Percentiles rank a stretch among this genome's conserved stretches.
phyloP scores from a whole-genome alignment of 1,284 basidiomycete species.

The Amylostereum areolatum region DNA sequence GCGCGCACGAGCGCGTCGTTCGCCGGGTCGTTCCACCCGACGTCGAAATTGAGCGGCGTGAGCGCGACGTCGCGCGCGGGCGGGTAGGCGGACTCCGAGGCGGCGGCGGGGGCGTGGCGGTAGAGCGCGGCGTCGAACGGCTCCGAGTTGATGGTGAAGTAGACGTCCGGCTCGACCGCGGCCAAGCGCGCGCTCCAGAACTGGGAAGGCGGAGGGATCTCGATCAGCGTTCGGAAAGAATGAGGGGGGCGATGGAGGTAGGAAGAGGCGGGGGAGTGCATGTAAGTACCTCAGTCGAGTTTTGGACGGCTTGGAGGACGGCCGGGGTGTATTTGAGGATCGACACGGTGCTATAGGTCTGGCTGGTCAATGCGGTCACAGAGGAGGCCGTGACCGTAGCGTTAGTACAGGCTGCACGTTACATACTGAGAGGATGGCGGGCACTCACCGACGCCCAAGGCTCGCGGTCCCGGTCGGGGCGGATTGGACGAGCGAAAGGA shows the following conservation, averaged over 20 bases:
- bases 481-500: conserved; percentile 24
- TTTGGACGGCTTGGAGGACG: conserved; percentile 34
- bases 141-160: conserved; percentile 7
- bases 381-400: too few species aligned
- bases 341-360: not conserved
- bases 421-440: too few species aligned
- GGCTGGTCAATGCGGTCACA: not conserved
- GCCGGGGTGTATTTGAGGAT: conserved; percentile 28
- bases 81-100: conserved; percentile 30
- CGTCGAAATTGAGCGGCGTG: conserved; percentile 32
- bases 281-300: conserved; percentile 36
- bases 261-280: too few species aligned
- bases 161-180: conserved; percentile 2
- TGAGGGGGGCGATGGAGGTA: not conserved
- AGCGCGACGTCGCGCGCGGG: conserved; percentile 26
- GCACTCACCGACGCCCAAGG: conserved; percentile 18
- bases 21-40: conserved; percentile 25
- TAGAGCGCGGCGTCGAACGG: conserved; percentile 47
- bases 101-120: conserved; percentile 27
- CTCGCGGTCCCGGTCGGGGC: conserved; percentile 31
- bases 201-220: not conserved
- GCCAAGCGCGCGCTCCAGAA: not conserved
- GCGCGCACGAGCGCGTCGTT: conserved; percentile 30
- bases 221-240: not conserved
- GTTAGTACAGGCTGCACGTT: too few species aligned